Evolutionary conservation across 352 stramenopile genomes (phyloP), one percentile per base, ranked within the genome.

Genomic region (Pythium chondricola): DNA sequence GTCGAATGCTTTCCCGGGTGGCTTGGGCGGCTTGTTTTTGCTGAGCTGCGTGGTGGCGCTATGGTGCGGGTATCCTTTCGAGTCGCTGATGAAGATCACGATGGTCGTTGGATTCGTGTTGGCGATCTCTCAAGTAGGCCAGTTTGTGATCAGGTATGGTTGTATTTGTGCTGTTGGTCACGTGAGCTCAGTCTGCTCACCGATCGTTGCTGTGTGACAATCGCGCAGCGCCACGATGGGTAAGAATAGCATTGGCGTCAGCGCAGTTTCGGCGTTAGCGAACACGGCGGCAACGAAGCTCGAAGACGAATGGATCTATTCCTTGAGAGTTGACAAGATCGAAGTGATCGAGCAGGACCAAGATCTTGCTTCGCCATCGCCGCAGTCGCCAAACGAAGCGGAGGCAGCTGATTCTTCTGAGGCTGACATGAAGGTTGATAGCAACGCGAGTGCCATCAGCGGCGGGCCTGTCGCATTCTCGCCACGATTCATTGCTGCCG

Each of bases 1-100:
- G n/a, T 76, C 69, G 2, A 56, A 78, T 21, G 76, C 78, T 20
- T 90, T 90, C 45, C 79, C 79, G 0, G 71, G 74, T 6, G 74
- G 63, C 24, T 60, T 93, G 2, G 71, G 82, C 14, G 77, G 71
- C 0, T 52, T 93, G 9, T 93, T 89, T 36, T 46, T 93, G 26
- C 61, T 91, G 24, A 89, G 79, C 53, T 88, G 75, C 20, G 43
- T 87, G 20, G 58, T 93, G 9, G 84, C 82, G 24, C 70, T 90
- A 48, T 87, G 75, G 56, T 86, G 73, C 45, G 70, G 71, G 16
- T 64, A 72, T 29, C 73, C 79, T 22, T 91, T 90, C 41, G 74
- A 84, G 58, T 79, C 77, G 2, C 58, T 93, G 41, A 93, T 91
- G 82, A 82, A 93, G 61, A 72, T 93, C 49, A 93, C 82, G 10